Percentiles rank a stretch among this genome's conserved stretches.
These are phyloP conservation scores for Xylaria castorea DNA, from an alignment of 495 filamentous ascomycete species.

Conservation along the genomic window DNA sequence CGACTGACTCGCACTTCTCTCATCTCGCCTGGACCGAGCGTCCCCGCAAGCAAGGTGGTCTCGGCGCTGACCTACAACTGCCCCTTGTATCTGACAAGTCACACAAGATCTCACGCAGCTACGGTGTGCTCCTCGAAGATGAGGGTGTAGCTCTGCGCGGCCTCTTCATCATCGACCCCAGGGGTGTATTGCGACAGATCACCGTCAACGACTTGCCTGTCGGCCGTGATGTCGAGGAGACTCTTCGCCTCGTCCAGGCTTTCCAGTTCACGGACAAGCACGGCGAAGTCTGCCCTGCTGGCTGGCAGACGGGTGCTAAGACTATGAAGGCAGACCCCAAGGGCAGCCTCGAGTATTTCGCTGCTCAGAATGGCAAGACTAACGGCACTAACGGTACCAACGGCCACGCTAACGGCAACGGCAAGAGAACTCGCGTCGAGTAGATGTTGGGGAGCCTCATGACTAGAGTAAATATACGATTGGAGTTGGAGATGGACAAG, in stretches of 20 bases:
- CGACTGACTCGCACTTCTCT: conserved; percentile 56
- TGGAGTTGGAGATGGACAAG: conserved; percentile 9
- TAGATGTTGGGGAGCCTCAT: background rate
- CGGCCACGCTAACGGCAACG: conserved; percentile 22
- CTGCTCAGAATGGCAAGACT: conserved; percentile 39
- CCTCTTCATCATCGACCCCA: conserved; percentile 67
- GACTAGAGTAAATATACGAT: background rate
- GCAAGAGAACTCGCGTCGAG: conserved; percentile 26
- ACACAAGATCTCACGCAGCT: conserved; percentile 59
- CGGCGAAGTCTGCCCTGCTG: conserved; percentile 64
- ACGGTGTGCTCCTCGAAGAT: conserved; percentile 65
- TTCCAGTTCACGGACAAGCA: conserved; percentile 68
- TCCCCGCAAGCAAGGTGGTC: conserved; percentile 59
- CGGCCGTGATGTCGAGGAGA: conserved; percentile 64
- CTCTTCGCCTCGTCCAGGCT: conserved; percentile 63
- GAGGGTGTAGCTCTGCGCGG: conserved; percentile 63
- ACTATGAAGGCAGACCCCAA: conserved; percentile 61
- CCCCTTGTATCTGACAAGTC: conserved; percentile 64
- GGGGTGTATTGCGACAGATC: conserved; percentile 61
- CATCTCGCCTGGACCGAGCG: conserved; percentile 61
- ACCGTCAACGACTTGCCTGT: conserved; percentile 67
- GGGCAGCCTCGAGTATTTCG: conserved; percentile 55
- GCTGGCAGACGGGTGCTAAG: conserved; percentile 61
- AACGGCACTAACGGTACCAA: conserved; percentile 4
- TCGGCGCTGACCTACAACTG: conserved; percentile 58